These are phyloP conservation scores for Cochlearia excelsa DNA, from an alignment of 345 rosid genomes.

Conservation along the genomic window DNA sequence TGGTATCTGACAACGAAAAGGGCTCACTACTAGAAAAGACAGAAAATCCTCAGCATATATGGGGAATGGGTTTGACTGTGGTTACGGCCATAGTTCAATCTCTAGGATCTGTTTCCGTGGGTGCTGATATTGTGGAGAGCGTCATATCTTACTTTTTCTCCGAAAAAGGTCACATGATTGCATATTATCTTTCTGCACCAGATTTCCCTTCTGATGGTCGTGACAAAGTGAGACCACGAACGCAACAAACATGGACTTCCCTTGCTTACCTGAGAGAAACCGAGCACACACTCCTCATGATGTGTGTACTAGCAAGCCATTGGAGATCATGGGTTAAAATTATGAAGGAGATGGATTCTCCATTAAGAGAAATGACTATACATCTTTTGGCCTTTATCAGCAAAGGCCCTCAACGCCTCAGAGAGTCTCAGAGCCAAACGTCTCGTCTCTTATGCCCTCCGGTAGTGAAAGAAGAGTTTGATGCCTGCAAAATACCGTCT, in stretches of 20 bases:
- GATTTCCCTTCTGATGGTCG: slow-evolving; percentile 61
- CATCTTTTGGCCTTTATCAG: slow-evolving; percentile 86
- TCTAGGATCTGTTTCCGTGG: slow-evolving; percentile 51
- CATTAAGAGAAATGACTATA: slow-evolving; percentile 69
- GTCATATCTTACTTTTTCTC: slow-evolving; percentile 65
- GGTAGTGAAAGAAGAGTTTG: slow-evolving; percentile 57
- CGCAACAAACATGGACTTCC: slow-evolving; percentile 60
- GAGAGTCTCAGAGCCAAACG: slow-evolving; percentile 51
- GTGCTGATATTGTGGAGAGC: slow-evolving; percentile 47
- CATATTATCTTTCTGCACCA: slow-evolving; percentile 65
- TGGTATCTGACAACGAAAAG: slow-evolving; percentile 39
- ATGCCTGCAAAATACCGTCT: slow-evolving; percentile 56
- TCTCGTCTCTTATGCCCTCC: slow-evolving; percentile 64
- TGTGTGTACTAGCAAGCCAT: slow-evolving; percentile 65
- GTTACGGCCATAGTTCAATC: slow-evolving; percentile 73
- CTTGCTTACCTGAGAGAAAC: slow-evolving; percentile 69
- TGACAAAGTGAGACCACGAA: slow-evolving; percentile 63
- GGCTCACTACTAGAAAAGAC: slow-evolving; percentile 42
- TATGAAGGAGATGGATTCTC: slow-evolving; percentile 74
- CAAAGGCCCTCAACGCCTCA: slow-evolving; percentile 58
- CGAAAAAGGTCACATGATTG: slow-evolving; percentile 67
- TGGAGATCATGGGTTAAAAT: slow-evolving; percentile 72
- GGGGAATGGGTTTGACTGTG: slow-evolving; percentile 87
- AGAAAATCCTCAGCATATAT: slow-evolving; percentile 55
- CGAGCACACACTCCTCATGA: slow-evolving; percentile 75